Base-by-base conservation (phyloP, 1,284 basidiomycete genomes). In the Ganoderma leucocontextum region DNA sequence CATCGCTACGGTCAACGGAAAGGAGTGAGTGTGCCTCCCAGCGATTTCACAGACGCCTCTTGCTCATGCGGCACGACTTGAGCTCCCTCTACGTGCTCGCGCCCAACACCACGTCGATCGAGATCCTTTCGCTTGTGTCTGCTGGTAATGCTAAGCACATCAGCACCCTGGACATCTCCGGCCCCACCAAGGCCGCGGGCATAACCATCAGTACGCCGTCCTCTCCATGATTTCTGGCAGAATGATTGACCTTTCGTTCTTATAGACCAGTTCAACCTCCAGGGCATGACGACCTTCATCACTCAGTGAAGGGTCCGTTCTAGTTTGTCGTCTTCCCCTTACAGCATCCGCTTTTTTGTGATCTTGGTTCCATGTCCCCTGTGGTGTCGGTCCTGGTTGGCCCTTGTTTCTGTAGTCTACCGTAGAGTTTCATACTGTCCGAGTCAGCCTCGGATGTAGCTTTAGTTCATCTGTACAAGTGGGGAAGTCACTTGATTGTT, bases 81-180 rank as follows among this genome's bases (percentile, higher is more conserved):
- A 63, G 84, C 75, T 84, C 83, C 79, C 75, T 85, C 70, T 85
- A 82, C 75, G 79, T 86, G 42, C 71, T 85, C 41, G 77, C 82
- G 13, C 74, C 84, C 7, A 82, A 81, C 68, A 77, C 80, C 15
- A 82, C 82, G 5, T 29, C 64, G 66, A 67, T 87, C 70, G 78
- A 83, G 67, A 83, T 85, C 64, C 67, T 85, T 33, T 78, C 81
- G n/a, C 76, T 86, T 65, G 73, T 80, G 66, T 81, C 77, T 4
- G 80, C 82, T 6, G 84, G 84, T 17, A 72, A 84, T 64, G 81
- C 82, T 0, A 71, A 76, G 25, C 77, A 76, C 42, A 73, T 85
- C 64, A 82, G 85, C 72, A 78, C 79, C n/a, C 73, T 85, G 62
- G 78, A 83, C 72, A 76, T 86, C 65, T 75, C 80, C 8, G 79